Percentiles rank a stretch among this genome's conserved stretches.
phyloP scores from a whole-genome alignment of 371 early-diverging fungal species.

The Rhizopus sp. region DNA sequence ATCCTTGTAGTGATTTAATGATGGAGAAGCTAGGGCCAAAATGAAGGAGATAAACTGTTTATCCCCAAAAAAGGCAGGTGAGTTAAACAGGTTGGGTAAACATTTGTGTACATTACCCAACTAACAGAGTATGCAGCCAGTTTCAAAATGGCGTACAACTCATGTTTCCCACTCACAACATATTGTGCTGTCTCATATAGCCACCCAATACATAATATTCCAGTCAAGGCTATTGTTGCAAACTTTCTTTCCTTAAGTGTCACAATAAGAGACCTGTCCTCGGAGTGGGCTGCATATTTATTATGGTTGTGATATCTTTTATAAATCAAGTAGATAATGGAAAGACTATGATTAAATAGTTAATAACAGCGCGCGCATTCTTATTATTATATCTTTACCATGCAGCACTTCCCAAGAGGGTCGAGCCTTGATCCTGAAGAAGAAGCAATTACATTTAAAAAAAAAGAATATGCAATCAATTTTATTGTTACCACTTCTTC shows the following conservation, averaged over 20 bases:
- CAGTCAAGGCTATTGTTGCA: slow-evolving; percentile 3
- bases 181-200: slow-evolving; percentile 10
- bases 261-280: slow-evolving; percentile 6
- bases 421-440: slow-evolving; percentile 1
- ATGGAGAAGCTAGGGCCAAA: slow-evolving; percentile 20
- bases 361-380: neutral
- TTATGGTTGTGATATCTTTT: slow-evolving; percentile 8
- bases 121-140: slow-evolving; percentile 5
- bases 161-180: neutral
- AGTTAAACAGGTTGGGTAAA: too few relatives aligned
- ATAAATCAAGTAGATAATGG: neutral
- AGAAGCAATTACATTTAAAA: neutral
- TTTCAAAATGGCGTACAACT: slow-evolving; percentile 5
- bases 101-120: slow-evolving; percentile 14
- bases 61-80: neutral
- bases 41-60: slow-evolving; percentile 10
- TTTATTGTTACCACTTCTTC: neutral
- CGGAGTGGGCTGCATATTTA: slow-evolving; percentile 7
- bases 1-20: slow-evolving; percentile 18
- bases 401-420: slow-evolving; percentile 1
- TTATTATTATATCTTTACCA: neutral
- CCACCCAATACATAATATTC: slow-evolving; percentile 6
- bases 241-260: slow-evolving; percentile 11
- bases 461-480: neutral
- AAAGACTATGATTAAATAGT: neutral